Percentiles rank a stretch among this genome's conserved stretches.
Evolutionary conservation across 345 rosid genomes (phyloP).

Genomic region (Gossypium turneri): DNA sequence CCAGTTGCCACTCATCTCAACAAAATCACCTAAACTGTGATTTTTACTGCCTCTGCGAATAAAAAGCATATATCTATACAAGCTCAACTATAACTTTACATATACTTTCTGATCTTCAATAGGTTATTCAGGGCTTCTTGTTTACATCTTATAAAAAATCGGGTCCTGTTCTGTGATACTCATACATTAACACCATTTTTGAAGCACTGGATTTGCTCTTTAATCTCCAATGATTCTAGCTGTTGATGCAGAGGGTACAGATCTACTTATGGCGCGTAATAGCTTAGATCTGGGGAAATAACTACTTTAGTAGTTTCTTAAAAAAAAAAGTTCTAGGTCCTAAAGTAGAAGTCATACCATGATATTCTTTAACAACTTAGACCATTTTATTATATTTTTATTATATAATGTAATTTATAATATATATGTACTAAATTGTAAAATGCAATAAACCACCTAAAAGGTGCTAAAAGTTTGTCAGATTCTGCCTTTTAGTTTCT

Average conservation of each 20-base stretch:
- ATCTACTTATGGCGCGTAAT: no score
- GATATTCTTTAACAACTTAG: no score
- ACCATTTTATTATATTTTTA: no score
- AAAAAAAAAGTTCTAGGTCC: no score
- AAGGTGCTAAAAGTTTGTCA: no score
- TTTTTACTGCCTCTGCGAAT: background rate
- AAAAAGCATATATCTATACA: background rate
- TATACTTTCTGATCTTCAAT: background rate
- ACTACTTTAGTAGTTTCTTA: no score
- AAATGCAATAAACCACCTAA: no score
- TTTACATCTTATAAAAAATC: background rate
- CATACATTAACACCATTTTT: background rate
- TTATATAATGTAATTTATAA: no score
- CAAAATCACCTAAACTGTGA: background rate
- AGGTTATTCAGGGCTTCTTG: background rate
- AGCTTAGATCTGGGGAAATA: no score
- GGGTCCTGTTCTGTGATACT: background rate
- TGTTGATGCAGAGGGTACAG: background rate
- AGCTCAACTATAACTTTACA: background rate
- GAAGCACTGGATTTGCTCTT: background rate
- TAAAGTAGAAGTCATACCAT: no score
- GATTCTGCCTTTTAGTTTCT: no score
- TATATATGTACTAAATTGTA: no score
- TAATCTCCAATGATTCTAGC: background rate
- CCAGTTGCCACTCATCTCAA: background rate